phyloP scores from a whole-genome alignment of 176 grass and related monocot genomes.

The Oryza longistaminata region DNA sequence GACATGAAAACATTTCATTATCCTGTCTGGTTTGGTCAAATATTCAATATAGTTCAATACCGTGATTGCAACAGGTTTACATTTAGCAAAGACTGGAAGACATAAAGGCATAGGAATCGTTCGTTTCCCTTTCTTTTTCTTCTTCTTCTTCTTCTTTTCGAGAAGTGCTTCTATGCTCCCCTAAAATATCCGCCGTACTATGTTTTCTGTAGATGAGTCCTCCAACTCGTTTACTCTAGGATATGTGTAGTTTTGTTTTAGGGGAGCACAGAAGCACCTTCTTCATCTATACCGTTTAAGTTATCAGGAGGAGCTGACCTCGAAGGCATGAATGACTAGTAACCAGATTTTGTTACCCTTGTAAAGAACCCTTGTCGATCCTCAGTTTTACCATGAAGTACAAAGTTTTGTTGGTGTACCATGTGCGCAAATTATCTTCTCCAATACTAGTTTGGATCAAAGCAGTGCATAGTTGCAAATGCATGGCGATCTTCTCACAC shows the following conservation, averaged over 20 bases:
- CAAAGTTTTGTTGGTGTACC: slow-evolving; percentile 25
- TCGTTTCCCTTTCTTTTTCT: background rate
- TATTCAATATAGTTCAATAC: slow-evolving; percentile 30
- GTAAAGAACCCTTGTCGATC: slow-evolving; percentile 34
- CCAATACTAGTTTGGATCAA: background rate
- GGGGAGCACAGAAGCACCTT: slow-evolving; percentile 48
- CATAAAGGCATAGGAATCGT: slow-evolving; percentile 33
- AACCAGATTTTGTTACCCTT: slow-evolving; percentile 15
- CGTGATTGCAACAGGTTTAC: slow-evolving; percentile 41
- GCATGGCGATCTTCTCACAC: background rate
- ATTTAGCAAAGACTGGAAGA: slow-evolving; percentile 42
- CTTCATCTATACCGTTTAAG: slow-evolving; percentile 27
- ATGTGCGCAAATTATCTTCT: background rate
- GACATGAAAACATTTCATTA: slow-evolving; percentile 25
- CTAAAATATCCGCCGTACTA: slow-evolving; percentile 22
- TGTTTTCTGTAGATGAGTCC: slow-evolving; percentile 25
- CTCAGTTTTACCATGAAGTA: slow-evolving; percentile 27
- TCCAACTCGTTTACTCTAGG: slow-evolving; percentile 29
- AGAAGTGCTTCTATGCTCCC: slow-evolving; percentile 51
- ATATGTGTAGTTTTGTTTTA: slow-evolving; percentile 39
- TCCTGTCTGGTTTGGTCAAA: slow-evolving; percentile 33
- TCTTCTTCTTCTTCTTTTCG: background rate
- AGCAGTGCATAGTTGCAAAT: background rate
- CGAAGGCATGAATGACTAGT: slow-evolving; percentile 39
- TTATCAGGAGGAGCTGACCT: slow-evolving; percentile 40